Evolutionary conservation across 768 basidiomycete species (phyloP), one percentile per base, ranked within the genome.

Genomic region (Leccinum longicurvipes): DNA sequence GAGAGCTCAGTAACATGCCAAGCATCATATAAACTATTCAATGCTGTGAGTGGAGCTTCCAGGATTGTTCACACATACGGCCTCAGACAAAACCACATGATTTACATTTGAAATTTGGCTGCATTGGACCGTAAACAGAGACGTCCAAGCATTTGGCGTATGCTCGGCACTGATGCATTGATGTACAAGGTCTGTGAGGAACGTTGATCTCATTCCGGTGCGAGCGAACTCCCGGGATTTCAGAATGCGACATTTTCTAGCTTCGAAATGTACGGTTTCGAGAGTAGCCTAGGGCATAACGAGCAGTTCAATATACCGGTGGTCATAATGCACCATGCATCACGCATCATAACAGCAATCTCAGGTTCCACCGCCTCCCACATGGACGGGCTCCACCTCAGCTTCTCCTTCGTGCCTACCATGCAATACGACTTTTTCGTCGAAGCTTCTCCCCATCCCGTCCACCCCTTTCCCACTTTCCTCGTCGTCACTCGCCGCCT

Each of bases 401-500:
- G 50, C 21, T 0, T 31, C 55, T 15, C 34, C 54, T 45, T 55
- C 64, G 10, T 39, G 48, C 17, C 53, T 53, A 27, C 53, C 50
- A 31, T 56, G 57, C 44, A 77, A 50, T 10, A 62, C 72, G 53
- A 74, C 61, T 60, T 84, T 83, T 65, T 84, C 83, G 56, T 79
- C 73, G 52, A 77, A 66, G 46, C 62, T 64, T 45, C 31, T 60
- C 24, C 63, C 66, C 10, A 59, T 57, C 17, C 47, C 52, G 6
- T 48, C 57, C 17, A 58, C 62, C 14, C 53, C 47, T 51, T 61
- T 48, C 17, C 54, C 64, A 15, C 39, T 69, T 29, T 63, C 69
- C 12, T 73, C 81, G 19, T 76, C 79, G 23, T 76, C 76, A 25
- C 80, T 79, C 10, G 68, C 67, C 10, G 80, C 76, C 58, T 89